Evolutionary conservation across 1,284 basidiomycete genomes (phyloP).

Genomic region (Exobasidium cylindrosporum): DNA sequence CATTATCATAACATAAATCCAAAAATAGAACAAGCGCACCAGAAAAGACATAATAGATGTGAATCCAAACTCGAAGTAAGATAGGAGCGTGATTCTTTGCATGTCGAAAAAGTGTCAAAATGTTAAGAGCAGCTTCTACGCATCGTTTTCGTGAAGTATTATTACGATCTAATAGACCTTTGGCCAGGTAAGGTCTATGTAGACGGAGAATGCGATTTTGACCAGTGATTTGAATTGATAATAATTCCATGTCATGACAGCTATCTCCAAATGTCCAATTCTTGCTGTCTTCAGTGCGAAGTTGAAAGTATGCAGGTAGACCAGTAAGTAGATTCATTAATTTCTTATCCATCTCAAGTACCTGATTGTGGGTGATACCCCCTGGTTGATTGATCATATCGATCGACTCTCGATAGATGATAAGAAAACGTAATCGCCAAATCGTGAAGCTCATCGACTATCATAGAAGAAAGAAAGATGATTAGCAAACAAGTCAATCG

Average conservation of each 20-base stretch:
- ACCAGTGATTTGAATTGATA: constrained; percentile 47
- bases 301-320: constrained; percentile 26
- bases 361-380: constrained; percentile 11
- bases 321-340: constrained; percentile 21
- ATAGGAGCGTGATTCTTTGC: constrained; percentile 21
- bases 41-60: constrained; percentile 44
- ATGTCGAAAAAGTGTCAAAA: constrained; percentile 23
- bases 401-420: constrained; percentile 38
- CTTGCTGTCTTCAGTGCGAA: constrained; percentile 12
- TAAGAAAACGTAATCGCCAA: constrained; percentile 31
- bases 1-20: constrained; percentile 29
- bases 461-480: constrained; percentile 27
- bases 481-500: constrained; percentile 29
- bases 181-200: constrained; percentile 44
- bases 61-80: constrained; percentile 45
- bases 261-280: constrained; percentile 9
- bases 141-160: constrained; percentile 27
- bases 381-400: constrained; percentile 27
- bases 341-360: constrained; percentile 29
- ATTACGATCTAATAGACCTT: constrained; percentile 40
- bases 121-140: constrained; percentile 26
- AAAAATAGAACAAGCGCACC: constrained; percentile 35
- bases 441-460: constrained; percentile 38
- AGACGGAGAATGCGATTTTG: constrained; percentile 48
- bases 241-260: constrained; percentile 33